Conservation (phyloP, 2,329 filamentous ascomycete genomes). For the Tolypocladium album region DNA sequence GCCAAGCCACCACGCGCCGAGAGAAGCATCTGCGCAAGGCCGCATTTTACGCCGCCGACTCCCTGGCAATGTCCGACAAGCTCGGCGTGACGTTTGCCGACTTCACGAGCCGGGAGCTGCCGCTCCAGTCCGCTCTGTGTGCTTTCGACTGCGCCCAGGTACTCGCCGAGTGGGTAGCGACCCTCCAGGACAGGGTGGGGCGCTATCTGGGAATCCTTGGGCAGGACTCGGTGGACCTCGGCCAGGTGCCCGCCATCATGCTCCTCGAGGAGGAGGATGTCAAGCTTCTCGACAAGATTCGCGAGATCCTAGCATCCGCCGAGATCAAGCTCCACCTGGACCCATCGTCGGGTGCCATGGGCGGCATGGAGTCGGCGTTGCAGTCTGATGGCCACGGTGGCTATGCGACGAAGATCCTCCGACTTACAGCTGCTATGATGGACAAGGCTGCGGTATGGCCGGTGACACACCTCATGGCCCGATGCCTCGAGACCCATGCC, state of each 20-base stretch:
- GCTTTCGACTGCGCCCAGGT: conserved; percentile 91
- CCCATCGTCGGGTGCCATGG: conserved; percentile 34
- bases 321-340: conserved; percentile 67
- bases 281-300: conserved; percentile 73
- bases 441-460: conserved; percentile 90
- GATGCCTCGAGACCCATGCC: conserved; percentile 44
- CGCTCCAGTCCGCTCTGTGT: conserved; percentile 84
- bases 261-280: conserved; percentile 85
- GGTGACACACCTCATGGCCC: conserved; percentile 44
- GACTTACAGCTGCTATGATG: conserved; percentile 76
- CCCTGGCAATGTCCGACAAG: conserved; percentile 78
- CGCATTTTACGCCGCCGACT: conserved; percentile 91
- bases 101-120: conserved; percentile 71
- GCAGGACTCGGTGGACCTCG: conserved; percentile 67
- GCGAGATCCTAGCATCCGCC: conserved; percentile 64
- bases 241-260: conserved; percentile 77
- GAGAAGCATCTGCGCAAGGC: conserved; percentile 86
- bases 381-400: conserved; percentile 54
- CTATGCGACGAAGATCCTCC: conserved; percentile 74
- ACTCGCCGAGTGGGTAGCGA: conserved; percentile 86
- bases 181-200: conserved; percentile 88
- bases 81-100: conserved; percentile 79
- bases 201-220: conserved; percentile 80
- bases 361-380: conserved; percentile 41
- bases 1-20: conserved; percentile 51